Evolutionary conservation across 352 stramenopile species (phyloP), one percentile per base, ranked within the genome.

Genomic region (Pythium volutum): DNA sequence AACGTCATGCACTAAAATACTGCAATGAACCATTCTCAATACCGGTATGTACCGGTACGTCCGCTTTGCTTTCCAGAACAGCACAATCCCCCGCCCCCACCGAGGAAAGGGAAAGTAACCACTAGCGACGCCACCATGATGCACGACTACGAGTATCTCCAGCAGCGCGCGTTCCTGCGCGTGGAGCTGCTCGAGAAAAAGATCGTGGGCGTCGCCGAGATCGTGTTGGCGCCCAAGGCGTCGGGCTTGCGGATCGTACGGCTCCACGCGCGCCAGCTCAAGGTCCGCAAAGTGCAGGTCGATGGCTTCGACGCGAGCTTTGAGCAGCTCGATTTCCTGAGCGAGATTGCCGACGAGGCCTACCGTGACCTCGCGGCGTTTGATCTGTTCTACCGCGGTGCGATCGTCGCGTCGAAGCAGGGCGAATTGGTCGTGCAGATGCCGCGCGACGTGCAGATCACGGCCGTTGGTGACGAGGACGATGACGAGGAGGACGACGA

Each of bases 341-440:
- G 57, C 26, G 83, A 92, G 47, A 66, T 94, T 25, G 81, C 93
- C 26, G 81, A 91, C 62, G 85, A 94, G 51, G 76, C 71, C 29
- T 94, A 93, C 67, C 72, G 81, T 14, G 85, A 94, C 64, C 54
- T 89, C 34, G 77, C 76, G n/a, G 79, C 85, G 0, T 94, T 93
- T 46, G 85, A 94, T 59, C 65, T 94, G 4, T 94, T 93, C 62
- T 94, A 94, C 61, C 81, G 85, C 27, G 85, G 85, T 9, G 79
- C 85, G 12, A 92, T 94, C 59, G 83, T 94, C 15, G 85, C 85
- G 4, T 91, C 83, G 0, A 91, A 90, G 22, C 83, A 94, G 45
- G 85, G 85, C n/a, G 84, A 91, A 36, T 67, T 94, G 10, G 77
- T 93, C 38, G 67, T 94, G 20, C 73, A 94, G 54, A 72, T 94